Conservation (phyloP, 768 basidiomycete species). For the Leucosporidium scottii region DNA sequence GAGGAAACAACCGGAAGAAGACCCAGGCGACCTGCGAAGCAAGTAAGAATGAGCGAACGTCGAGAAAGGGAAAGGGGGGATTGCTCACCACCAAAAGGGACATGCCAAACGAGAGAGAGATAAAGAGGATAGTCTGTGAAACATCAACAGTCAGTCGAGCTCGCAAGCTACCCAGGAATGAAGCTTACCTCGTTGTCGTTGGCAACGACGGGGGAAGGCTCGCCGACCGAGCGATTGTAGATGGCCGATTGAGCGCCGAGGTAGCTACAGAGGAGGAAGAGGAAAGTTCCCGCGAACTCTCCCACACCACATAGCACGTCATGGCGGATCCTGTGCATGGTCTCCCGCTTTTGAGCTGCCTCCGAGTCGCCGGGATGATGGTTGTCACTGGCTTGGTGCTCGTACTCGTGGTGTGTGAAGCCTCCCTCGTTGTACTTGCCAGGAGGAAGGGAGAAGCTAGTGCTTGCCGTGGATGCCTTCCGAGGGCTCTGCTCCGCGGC, state of each 20-base stretch:
- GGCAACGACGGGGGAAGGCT: neutral
- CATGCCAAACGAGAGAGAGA: neutral
- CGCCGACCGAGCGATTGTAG: neutral
- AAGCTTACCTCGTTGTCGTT: neutral
- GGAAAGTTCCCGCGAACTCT: neutral
- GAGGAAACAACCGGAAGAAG: neutral
- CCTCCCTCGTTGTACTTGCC: no score
- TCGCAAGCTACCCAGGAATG: neutral
- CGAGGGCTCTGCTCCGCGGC: no score
- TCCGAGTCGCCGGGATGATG: no score
- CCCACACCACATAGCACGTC: neutral
- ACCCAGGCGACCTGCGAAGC: neutral
- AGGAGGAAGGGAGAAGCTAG: no score
- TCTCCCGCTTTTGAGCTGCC: no score
- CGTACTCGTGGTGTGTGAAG: no score
- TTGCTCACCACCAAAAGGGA: neutral
- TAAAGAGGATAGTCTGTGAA: neutral
- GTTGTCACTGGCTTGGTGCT: no score
- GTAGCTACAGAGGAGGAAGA: neutral
- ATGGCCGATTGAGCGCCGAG: neutral
- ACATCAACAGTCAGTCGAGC: neutral
- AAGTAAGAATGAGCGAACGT: neutral
- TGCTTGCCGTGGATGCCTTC: no score
- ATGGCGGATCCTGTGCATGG: no score
- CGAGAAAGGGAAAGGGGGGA: neutral